A percentile compares a stretch with the other conserved stretches of the same genome.
phyloP scores from a whole-genome alignment of 129 eudicot genomes.

The Helianthus tuberosus region DNA sequence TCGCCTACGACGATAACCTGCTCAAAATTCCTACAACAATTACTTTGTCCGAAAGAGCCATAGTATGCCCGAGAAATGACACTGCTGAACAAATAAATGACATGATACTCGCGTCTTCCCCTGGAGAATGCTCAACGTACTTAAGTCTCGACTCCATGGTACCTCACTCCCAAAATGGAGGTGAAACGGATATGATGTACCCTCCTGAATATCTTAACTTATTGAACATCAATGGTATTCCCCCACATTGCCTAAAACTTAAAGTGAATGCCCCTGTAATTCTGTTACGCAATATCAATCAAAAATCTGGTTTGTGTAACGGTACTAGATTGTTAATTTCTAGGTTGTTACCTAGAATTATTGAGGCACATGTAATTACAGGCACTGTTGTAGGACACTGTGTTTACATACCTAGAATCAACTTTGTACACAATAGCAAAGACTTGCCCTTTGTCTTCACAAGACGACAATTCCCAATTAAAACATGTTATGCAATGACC shows the following conservation, averaged over 20 bases:
- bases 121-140: too few relatives aligned
- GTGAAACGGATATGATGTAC: conserved; percentile 3
- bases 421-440: too few relatives aligned
- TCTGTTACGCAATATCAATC: not conserved
- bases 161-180: not conserved
- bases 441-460: too few relatives aligned
- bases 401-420: too few relatives aligned
- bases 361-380: too few relatives aligned
- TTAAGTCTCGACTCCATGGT: not conserved
- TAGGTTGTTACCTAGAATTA: too few relatives aligned
- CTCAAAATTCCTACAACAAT: too few relatives aligned
- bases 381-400: too few relatives aligned
- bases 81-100: not conserved
- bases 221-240: not conserved
- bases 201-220: conserved; percentile 6
- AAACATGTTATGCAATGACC: too few relatives aligned
- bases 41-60: not conserved
- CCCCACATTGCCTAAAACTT: not conserved
- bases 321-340: not conserved
- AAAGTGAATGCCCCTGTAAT: not conserved
- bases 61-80: conserved; percentile 12
- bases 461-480: too few relatives aligned
- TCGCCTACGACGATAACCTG: too few relatives aligned
- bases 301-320: not conserved
- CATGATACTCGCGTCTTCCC: too few relatives aligned